Percentiles rank a stretch among this genome's conserved stretches.
Conservation (phyloP, 805 yeast genomes). For the Ogataea pini region DNA sequence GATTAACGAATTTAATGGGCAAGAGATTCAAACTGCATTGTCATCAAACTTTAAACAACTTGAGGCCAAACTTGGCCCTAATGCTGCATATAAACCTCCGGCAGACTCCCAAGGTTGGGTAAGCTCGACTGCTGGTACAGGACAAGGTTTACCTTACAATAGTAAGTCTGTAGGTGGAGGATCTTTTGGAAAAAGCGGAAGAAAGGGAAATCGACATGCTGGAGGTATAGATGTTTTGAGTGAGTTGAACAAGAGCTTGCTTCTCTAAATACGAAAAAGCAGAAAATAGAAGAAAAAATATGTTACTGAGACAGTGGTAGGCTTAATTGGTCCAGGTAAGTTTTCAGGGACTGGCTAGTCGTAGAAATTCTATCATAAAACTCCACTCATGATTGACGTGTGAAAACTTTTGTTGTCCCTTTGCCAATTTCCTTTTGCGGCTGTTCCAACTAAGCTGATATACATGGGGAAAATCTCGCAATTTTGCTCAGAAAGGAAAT, state of each 20-base stretch:
- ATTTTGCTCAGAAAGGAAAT: constrained; percentile 3
- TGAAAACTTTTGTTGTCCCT: neutral
- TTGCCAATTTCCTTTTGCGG: neutral
- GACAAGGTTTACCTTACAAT: neutral
- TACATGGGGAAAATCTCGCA: neutral
- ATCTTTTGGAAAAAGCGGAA: constrained; percentile 7
- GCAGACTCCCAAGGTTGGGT: constrained; percentile 15
- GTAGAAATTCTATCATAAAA: too few species aligned
- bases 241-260: constrained; percentile 23
- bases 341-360: too few species aligned
- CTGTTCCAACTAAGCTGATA: neutral
- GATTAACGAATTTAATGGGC: constrained; percentile 23
- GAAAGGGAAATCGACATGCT: constrained; percentile 8
- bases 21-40: constrained; percentile 19
- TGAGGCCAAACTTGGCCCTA: constrained; percentile 16
- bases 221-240: constrained; percentile 25
- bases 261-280: neutral
- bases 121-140: constrained; percentile 5
- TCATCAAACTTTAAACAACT: constrained; percentile 19
- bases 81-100: constrained; percentile 10
- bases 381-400: too few species aligned
- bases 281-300: neutral
- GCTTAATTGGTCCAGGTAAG: too few species aligned
- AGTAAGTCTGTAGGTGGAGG: neutral
- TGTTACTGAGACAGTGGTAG: neutral